phyloP scores from a whole-genome alignment of 202 grass and related monocot genomes.

The Musa balbisiana region DNA sequence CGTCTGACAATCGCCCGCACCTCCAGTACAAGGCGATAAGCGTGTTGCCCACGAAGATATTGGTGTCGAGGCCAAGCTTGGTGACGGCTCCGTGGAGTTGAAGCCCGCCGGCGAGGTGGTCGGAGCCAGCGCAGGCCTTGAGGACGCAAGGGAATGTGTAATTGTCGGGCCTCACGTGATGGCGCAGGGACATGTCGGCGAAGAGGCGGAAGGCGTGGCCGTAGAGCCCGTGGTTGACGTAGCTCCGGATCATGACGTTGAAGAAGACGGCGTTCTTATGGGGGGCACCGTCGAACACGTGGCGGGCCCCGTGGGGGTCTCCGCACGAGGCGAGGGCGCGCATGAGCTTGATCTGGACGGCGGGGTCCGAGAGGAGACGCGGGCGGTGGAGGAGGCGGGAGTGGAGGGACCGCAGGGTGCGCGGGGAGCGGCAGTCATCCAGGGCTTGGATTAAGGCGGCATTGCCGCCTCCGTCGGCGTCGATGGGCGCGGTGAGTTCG shows the following conservation, averaged over 20 bases:
- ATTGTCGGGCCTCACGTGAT: slow-evolving; percentile 41
- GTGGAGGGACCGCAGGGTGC: slow-evolving; percentile 44
- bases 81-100: slow-evolving; percentile 38
- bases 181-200: slow-evolving; percentile 32
- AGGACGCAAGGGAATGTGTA: slow-evolving; percentile 74
- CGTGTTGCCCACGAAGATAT: slow-evolving; percentile 53
- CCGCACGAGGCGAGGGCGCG: slow-evolving; percentile 63
- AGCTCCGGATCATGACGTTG: slow-evolving; percentile 62
- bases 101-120: slow-evolving; percentile 32
- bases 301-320: slow-evolving; percentile 35
- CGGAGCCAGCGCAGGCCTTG: slow-evolving; percentile 49
- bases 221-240: slow-evolving; percentile 38
- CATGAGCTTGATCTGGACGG: slow-evolving; percentile 52
- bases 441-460: slow-evolving; percentile 37
- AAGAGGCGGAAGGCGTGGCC: slow-evolving; percentile 48
- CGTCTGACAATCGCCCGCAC: slow-evolving; percentile 35
- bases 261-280: slow-evolving; percentile 35
- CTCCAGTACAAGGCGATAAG: slow-evolving; percentile 51
- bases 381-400: slow-evolving; percentile 32
- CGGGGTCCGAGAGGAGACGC: slow-evolving; percentile 26
- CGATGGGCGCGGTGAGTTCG: neutral
- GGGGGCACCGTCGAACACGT: slow-evolving; percentile 33
- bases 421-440: slow-evolving; percentile 40
- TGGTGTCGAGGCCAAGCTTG: slow-evolving; percentile 39
- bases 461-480: neutral